phyloP scores from a whole-genome alignment of 495 filamentous ascomycete species.

The Aspergillus haitiensis region DNA sequence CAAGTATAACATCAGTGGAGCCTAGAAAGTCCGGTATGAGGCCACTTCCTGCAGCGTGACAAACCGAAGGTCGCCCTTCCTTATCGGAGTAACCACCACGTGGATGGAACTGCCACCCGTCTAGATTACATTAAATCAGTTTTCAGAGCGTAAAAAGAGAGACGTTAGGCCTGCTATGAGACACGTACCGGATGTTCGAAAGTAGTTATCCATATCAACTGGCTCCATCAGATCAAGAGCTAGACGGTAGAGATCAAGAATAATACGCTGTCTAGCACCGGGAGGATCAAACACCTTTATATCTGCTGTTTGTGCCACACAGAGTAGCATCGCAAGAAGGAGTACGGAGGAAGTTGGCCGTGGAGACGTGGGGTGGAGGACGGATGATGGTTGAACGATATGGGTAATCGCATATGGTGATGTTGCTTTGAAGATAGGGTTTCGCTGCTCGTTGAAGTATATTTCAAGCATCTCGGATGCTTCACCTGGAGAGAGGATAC shows the following conservation, averaged over 20 bases:
- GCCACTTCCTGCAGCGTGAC: conserved; percentile 10
- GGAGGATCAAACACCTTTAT: conserved; percentile 16
- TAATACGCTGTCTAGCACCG: conserved; percentile 11
- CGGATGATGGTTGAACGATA: conserved; percentile 9
- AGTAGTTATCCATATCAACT: conserved; percentile 16
- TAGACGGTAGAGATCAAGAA: conserved; percentile 14
- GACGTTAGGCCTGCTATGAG: neutral
- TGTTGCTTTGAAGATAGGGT: conserved; percentile 16
- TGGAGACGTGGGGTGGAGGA: conserved; percentile 13
- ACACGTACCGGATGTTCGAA: conserved; percentile 14
- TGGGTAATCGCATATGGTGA: conserved; percentile 14
- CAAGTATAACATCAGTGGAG: conserved; percentile 13
- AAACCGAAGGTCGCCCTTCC: conserved; percentile 13
- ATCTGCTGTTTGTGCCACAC: conserved; percentile 15
- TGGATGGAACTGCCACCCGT: conserved; percentile 17
- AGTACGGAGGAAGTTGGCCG: conserved; percentile 13
- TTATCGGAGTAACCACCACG: conserved; percentile 11
- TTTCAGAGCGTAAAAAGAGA: neutral
- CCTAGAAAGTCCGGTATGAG: conserved; percentile 16
- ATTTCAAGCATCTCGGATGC: conserved; percentile 19
- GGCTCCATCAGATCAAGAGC: conserved; percentile 13
- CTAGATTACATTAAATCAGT: neutral
- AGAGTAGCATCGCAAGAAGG: conserved; percentile 16
- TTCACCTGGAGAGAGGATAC: conserved; percentile 10
- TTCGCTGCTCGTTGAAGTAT: conserved; percentile 17